phyloP scores from a whole-genome alignment of 208 protist species.

The Acanthamoeba lenticulata region DNA sequence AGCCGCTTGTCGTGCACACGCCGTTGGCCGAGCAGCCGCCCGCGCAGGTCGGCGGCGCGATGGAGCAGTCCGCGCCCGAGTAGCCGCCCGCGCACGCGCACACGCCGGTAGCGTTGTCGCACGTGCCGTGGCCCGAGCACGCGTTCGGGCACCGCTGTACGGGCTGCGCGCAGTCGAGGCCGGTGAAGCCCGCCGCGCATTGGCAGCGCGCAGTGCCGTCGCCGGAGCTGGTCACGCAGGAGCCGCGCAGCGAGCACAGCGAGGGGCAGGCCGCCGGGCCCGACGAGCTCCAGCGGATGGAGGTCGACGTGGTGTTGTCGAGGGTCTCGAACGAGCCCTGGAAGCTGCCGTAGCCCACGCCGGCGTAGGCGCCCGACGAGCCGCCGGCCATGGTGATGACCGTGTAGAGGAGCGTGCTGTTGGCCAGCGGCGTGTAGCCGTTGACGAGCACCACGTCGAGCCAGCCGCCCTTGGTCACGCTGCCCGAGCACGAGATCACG shows the following conservation, averaged over 20 bases:
- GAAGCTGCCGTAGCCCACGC: neutral
- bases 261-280: neutral
- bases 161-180: neutral
- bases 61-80: neutral
- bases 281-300: neutral
- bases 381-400: neutral
- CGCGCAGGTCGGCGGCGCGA: neutral
- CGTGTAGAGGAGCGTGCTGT: neutral
- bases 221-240: neutral
- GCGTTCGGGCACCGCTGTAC: neutral
- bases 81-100: neutral
- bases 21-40: neutral
- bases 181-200: neutral
- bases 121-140: neutral
- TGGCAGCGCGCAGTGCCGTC: neutral
- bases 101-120: neutral
- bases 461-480: neutral
- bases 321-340: neutral
- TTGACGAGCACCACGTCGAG: neutral
- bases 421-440: neutral
- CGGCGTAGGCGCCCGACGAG: neutral
- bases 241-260: neutral
- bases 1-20: neutral
- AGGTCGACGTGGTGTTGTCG: neutral
- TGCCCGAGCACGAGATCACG: neutral